Evolutionary conservation across 768 basidiomycete species (phyloP).

Genomic region (Suillus cothurnatus): DNA sequence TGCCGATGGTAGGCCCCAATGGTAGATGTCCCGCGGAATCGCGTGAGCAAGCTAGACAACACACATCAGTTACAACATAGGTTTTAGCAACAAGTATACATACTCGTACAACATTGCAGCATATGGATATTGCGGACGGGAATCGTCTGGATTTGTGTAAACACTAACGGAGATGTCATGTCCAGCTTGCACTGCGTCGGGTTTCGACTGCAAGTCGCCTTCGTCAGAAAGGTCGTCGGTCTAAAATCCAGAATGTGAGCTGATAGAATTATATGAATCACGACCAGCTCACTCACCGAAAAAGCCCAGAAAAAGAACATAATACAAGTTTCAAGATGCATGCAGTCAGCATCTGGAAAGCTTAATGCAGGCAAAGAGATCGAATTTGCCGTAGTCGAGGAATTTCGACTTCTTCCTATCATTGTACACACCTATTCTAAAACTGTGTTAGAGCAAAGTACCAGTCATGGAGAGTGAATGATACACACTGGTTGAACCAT

Average conservation of each 20-base stretch:
- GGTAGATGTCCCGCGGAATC: conserved; percentile 39
- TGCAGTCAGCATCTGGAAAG: conserved; percentile 39
- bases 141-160: conserved; percentile 26
- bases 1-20: conserved; percentile 38
- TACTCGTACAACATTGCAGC: conserved; percentile 43
- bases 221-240: conserved; percentile 41
- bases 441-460: not conserved
- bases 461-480: not conserved
- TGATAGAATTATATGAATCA: not conserved
- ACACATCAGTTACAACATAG: conserved; percentile 17
- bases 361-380: conserved; percentile 41
- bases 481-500: conserved; percentile 37
- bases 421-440: conserved; percentile 36
- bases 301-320: conserved; percentile 43
- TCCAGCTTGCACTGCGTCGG: conserved; percentile 36
- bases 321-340: conserved; percentile 38
- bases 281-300: conserved; percentile 24
- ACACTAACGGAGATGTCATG: conserved; percentile 36
- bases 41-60: conserved; percentile 30
- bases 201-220: conserved; percentile 36
- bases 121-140: conserved; percentile 36
- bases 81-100: conserved; percentile 16
- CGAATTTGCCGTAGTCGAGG: conserved; percentile 40
- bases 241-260: conserved; percentile 20
- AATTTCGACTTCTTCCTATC: conserved; percentile 37